A percentile compares a stretch with the other conserved stretches of the same genome.
Conservation (phyloP, 352 stramenopile genomes). For the Globisporangium perplexum region DNA sequence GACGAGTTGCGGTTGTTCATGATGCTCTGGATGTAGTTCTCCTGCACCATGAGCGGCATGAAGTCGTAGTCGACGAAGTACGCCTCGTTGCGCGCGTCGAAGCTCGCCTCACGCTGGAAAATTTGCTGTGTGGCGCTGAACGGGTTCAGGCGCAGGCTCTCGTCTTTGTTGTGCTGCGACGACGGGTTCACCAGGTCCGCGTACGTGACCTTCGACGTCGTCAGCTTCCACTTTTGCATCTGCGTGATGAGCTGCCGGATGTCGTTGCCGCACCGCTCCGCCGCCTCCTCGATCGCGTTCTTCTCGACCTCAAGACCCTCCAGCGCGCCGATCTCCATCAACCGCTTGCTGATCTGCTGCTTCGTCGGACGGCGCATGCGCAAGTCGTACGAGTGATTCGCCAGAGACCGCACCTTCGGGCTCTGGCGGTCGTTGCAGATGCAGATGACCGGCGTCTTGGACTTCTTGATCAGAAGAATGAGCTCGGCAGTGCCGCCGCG, state of each 20-base stretch:
- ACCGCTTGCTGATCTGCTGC: slow-evolving; percentile 87
- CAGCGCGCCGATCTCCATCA: slow-evolving; percentile 87
- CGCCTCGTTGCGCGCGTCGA: slow-evolving; percentile 90
- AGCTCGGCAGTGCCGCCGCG: slow-evolving; percentile 96
- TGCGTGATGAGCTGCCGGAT: slow-evolving; percentile 96
- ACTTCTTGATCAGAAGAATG: slow-evolving; percentile 99
- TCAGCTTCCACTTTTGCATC: slow-evolving; percentile 95
- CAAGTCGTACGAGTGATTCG: slow-evolving; percentile 98
- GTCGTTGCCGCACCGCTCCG: slow-evolving; percentile 96
- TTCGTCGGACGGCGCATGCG: slow-evolving; percentile 93
- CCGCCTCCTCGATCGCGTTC: slow-evolving; percentile 96
- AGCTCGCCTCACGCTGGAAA: slow-evolving; percentile 76
- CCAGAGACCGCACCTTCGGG: slow-evolving; percentile 92
- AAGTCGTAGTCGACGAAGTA: slow-evolving; percentile 99
- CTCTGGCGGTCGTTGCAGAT: slow-evolving; percentile 99
- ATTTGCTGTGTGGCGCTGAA: slow-evolving; percentile 95
- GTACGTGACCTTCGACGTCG: slow-evolving; percentile 78
- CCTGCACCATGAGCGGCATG: slow-evolving; percentile 95
- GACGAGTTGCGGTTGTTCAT: slow-evolving; percentile 64
- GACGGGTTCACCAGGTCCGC: slow-evolving; percentile 75
- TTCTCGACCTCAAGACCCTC: slow-evolving; percentile 93
- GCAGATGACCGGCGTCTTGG: slow-evolving; percentile 98
- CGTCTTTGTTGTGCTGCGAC: slow-evolving; percentile 88
- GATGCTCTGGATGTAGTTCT: slow-evolving; percentile 84
- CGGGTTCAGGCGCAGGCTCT: slow-evolving; percentile 91